A percentile compares a stretch with the other conserved stretches of the same genome.
These are phyloP conservation scores for Panus rudis DNA, from an alignment of 768 basidiomycete species.

Conservation along the genomic window DNA sequence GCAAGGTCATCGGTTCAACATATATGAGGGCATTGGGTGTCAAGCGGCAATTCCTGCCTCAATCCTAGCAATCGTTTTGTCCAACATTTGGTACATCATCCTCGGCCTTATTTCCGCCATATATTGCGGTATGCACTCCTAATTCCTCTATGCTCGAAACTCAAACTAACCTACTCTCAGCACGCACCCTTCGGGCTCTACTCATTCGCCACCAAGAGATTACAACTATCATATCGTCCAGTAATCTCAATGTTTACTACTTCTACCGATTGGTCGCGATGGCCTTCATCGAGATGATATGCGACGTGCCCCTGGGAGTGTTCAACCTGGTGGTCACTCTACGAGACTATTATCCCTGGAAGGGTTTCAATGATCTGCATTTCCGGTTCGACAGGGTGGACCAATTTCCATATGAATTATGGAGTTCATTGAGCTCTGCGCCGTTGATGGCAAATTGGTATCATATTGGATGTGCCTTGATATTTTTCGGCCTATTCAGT, in stretches of 20 bases:
- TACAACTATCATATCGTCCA: slow-evolving; percentile 10
- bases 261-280: slow-evolving; percentile 38
- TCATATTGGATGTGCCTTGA: slow-evolving; percentile 32
- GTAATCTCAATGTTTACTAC: slow-evolving; percentile 33
- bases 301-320: slow-evolving; percentile 25
- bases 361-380: slow-evolving; percentile 47
- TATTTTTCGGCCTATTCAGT: slow-evolving; percentile 55
- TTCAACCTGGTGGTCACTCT: slow-evolving; percentile 21
- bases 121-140: slow-evolving; percentile 25
- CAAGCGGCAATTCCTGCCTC: slow-evolving; percentile 34
- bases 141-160: neutral
- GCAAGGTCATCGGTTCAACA: slow-evolving; percentile 59
- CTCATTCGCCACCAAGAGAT: slow-evolving; percentile 12
- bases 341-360: slow-evolving; percentile 38
- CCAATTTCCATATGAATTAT: slow-evolving; percentile 30
- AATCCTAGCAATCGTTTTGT: slow-evolving; percentile 25
- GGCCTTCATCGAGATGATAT: slow-evolving; percentile 21
- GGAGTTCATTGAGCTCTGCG: slow-evolving; percentile 31
- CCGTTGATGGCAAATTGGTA: slow-evolving; percentile 25
- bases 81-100: slow-evolving; percentile 21
- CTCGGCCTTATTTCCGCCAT: slow-evolving; percentile 19
- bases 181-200: slow-evolving; percentile 9
- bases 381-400: slow-evolving; percentile 35
- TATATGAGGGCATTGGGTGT: slow-evolving; percentile 53
- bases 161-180: slow-evolving; percentile 5